Conservation (phyloP, 805 yeast genomes). For the Ogataea methanolica region DNA sequence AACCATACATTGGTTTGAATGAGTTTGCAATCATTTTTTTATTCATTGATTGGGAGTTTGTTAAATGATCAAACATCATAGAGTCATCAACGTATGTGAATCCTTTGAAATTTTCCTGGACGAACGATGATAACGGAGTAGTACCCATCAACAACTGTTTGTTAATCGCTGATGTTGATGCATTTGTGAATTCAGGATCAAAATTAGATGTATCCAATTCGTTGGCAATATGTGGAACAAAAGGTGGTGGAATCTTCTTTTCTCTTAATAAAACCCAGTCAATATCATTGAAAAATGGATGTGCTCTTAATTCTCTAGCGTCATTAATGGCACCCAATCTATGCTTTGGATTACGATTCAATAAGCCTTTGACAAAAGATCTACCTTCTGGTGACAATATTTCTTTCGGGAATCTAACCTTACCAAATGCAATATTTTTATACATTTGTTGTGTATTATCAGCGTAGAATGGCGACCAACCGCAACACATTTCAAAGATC, state of each 20-base stretch:
- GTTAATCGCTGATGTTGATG: slow-evolving; percentile 77
- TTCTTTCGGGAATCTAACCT: slow-evolving; percentile 95
- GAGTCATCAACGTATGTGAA: slow-evolving; percentile 95
- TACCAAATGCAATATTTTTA: slow-evolving; percentile 97
- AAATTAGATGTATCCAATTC: slow-evolving; percentile 96
- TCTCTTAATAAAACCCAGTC: slow-evolving; percentile 80
- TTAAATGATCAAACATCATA: slow-evolving; percentile 80
- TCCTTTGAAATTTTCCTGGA: slow-evolving; percentile 95
- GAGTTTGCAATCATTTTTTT: slow-evolving; percentile 32
- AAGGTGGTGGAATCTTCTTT: slow-evolving; percentile 92
- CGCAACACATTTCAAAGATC: slow-evolving; percentile 98
- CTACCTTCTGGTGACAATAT: slow-evolving; percentile 91
- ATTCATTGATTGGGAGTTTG: slow-evolving; percentile 27
- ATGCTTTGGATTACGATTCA: slow-evolving; percentile 94
- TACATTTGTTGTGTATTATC: slow-evolving; percentile 98
- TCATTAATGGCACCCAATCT: slow-evolving; percentile 88
- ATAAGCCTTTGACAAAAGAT: slow-evolving; percentile 88
- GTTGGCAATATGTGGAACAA: slow-evolving; percentile 85
- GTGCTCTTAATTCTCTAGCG: slow-evolving; percentile 88
- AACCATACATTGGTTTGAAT: slow-evolving; percentile 46
- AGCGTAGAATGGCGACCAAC: slow-evolving; percentile 98
- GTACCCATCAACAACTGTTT: slow-evolving; percentile 59
- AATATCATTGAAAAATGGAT: slow-evolving; percentile 85
- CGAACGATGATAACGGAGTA: slow-evolving; percentile 89
- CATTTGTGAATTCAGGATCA: slow-evolving; percentile 95